phyloP scores from a whole-genome alignment of 1,284 basidiomycete genomes.

The Peniophora sp. region DNA sequence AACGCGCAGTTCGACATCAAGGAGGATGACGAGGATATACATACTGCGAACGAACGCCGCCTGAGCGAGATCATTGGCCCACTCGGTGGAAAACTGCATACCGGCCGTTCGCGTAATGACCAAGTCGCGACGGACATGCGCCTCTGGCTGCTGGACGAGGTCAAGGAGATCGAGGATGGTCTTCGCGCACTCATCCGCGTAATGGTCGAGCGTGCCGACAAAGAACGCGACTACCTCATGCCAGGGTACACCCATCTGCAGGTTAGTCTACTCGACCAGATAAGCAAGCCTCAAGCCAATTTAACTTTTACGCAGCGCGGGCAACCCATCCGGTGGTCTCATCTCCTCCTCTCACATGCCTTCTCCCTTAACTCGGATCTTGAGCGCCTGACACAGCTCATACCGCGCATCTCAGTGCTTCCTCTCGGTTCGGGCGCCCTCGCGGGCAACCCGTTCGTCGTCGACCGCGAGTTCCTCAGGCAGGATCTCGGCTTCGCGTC shows the following conservation, averaged over 20 bases:
- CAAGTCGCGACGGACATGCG: slow-evolving; percentile 98
- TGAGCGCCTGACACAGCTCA: slow-evolving; percentile 77
- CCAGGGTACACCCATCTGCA: slow-evolving; percentile 98
- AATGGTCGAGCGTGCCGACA: slow-evolving; percentile 86
- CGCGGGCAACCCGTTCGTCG: slow-evolving; percentile 91
- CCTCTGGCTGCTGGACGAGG: slow-evolving; percentile 87
- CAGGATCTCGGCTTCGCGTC: slow-evolving; percentile 80
- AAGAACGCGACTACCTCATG: slow-evolving; percentile 85
- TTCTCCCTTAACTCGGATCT: slow-evolving; percentile 88
- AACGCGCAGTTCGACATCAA: slow-evolving; percentile 57
- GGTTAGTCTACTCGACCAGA: too few species aligned
- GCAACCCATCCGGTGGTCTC: slow-evolving; percentile 98
- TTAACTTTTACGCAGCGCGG: slow-evolving; percentile 56
- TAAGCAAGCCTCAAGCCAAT: not conserved
- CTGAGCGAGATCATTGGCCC: slow-evolving; percentile 90
- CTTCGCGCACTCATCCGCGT: slow-evolving; percentile 79
- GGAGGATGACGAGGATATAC: slow-evolving; percentile 94
- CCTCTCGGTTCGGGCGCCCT: slow-evolving; percentile 93
- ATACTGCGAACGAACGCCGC: slow-evolving; percentile 97
- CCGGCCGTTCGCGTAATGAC: slow-evolving; percentile 93
- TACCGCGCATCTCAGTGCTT: slow-evolving; percentile 85
- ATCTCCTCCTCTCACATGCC: slow-evolving; percentile 91
- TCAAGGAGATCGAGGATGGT: slow-evolving; percentile 61
- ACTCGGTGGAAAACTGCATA: slow-evolving; percentile 90
- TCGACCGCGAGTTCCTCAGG: slow-evolving; percentile 86